Base-by-base conservation (phyloP, 345 rosid genomes). In the Brassica cretica region DNA sequence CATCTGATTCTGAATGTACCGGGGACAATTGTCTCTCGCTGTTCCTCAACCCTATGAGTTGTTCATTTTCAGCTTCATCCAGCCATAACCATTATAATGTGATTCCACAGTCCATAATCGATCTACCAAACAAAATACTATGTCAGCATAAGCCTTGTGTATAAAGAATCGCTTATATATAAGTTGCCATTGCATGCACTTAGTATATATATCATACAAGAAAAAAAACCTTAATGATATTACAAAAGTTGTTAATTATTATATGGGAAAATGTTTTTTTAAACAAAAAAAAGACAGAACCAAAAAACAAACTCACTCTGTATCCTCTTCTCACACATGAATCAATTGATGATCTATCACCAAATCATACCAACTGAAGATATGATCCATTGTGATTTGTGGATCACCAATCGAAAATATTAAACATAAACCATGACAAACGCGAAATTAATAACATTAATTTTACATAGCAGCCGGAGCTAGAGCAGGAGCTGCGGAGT, bases 401-500 rank as follows among this genome's bases (percentile, higher is more conserved):
- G 65, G 65, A 64, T 25, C 59, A 71, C 27, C 25, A 53, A 64
- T 71, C 12, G 27, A 64, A 69, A 60, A 69, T 49, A 46, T 61
- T 30, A 62, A 51, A 51, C 3, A 70, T 19, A 64, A 25, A 55
- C 37, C 32, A 64, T 56, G 18, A 27, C 14, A 71, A 41, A 53
- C 41, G 27, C 39, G 25, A 8, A 56, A 1, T 8, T 44, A 63
- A 55, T 9, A 63, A 53, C 35, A 15, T 39, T 66, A 39, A 49
- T 46, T 68, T 79, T 62, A 80, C 77, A 76, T 70, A 46, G 73
- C n/a, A 65, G 80, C 46, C 15, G 76, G 73, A 71, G 83, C 83
- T 4, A 82, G 85, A 72, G 85, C 65, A 51, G 86, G 66, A 24
- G 88, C 84, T 30, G 85, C 75, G 4, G 81, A 84, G 12, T 19